phyloP scores from a whole-genome alignment of 163 green algal genomes.

The Scenedesmus sp. region DNA sequence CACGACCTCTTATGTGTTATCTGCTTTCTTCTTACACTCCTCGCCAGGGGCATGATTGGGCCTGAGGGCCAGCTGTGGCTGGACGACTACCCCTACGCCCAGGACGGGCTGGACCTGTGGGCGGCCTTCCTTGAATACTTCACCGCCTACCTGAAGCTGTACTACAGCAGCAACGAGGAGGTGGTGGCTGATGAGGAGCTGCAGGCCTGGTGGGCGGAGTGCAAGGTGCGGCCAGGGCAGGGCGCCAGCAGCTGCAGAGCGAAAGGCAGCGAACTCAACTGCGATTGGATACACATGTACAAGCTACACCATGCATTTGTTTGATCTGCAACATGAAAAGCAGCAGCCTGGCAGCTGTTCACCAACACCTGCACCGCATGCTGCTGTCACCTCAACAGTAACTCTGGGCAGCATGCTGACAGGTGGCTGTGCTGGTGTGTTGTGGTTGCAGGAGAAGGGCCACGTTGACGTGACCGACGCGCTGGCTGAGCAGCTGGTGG shows the following conservation, averaged over 20 bases:
- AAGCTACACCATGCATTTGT: no score
- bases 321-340: no score
- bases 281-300: not conserved
- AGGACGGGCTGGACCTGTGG: constrained; percentile 66
- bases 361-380: not conserved
- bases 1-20: no score
- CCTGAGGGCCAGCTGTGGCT: constrained; percentile 35
- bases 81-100: constrained; percentile 69
- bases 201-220: constrained; percentile 64
- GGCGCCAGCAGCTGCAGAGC: no score
- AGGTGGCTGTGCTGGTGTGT: not conserved
- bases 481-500: not conserved
- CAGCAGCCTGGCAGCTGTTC: not conserved
- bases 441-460: constrained; percentile 47
- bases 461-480: constrained; percentile 60
- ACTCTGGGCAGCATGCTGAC: not conserved
- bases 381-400: not conserved
- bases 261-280: no score
- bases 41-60: constrained; percentile 63
- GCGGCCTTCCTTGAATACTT: constrained; percentile 54
- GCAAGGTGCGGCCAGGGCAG: constrained; percentile 55
- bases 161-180: constrained; percentile 64
- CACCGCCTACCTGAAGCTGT: constrained; percentile 60
- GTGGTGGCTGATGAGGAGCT: constrained; percentile 63
- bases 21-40: not conserved